Base-by-base conservation (phyloP, 768 basidiomycete species). In the Candolleomyces efflorescens region DNA sequence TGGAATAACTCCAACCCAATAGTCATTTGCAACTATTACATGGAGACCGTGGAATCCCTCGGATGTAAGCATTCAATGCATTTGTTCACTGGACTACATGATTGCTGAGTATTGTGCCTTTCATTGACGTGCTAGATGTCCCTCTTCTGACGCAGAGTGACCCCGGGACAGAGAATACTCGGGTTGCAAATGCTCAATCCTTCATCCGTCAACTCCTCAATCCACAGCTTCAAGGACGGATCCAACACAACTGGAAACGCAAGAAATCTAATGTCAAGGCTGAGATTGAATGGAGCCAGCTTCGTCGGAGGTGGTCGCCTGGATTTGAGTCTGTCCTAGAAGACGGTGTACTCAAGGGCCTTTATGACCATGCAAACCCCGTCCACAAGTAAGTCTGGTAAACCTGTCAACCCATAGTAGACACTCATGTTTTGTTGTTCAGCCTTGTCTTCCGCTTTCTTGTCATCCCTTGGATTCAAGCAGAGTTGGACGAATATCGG, bases 141-240 rank as follows among this genome's bases (percentile, higher is more conserved):
- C 74, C 79, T 0, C 59, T 80, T 0, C 58, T 77, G 0, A 78
- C 77, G 0, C 77, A 78, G 56, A 78, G 76, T 54, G 78, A 81
- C 61, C 72, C 65, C 0, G 79, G 78, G 0, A 49, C 65, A 0
- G 78, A 81, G 55, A 82, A 82, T 55, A 70, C 71, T 59, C 69
- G 73, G 0, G 67, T 80, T 27, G 81, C 79, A 1, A 82, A 82
- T 63, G 65, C 64, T 0, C 77, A 81, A 0, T 79, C 80, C 0
- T 26, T 62, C 0, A 61, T 77, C 0, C 70, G 74, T 0, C 80
- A 81, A 5, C 43, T 41, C 0, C 69, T 74, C 9, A 79, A 83
- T 58, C 74, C 78, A 0, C 38, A 55, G 0, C 67, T 82, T 0
- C 5, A 9, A 0, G 74, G 71, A 0, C 3, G 9, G 9, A 53